Evolutionary conservation across 164 flowering plant genomes (phyloP), one percentile per base, ranked within the genome.

Genomic region (Magnolia officinalis): DNA sequence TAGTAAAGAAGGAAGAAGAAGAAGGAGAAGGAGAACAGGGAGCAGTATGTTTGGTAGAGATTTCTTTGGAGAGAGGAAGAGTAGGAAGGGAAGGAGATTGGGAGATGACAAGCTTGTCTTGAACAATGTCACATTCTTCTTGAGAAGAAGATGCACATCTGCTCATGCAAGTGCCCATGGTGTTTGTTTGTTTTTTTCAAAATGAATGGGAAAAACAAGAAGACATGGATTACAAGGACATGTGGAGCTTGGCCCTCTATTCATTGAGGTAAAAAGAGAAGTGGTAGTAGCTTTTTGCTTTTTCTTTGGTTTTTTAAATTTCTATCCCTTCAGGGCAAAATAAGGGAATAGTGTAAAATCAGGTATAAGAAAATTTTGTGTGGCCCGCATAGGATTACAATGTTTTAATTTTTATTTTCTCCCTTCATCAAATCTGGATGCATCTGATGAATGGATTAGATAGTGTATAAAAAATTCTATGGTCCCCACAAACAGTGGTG

Each of bases 101-200:
- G 50, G 86, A 80, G 81, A 88, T 81, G 0, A 86, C 87, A 49
- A 86, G 86, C 86, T 89, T 90, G 82, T 90, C 92, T 80, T 88
- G 88, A 64, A 88, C 85, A 72, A 50, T 67, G 78, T 78, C 74
- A 85, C 23, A 20, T 20, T n/a, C 67, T 21, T 64, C 26, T 16
- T 16, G 61, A 21, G 67, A 64, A n/a, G 67, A 64, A 64, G 67
- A 82, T 63, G 51, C 80, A 84, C 85, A 89, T 84, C 81, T 91
- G 88, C 92, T 88, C 78, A 91, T 80, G 84, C 92, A 91, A 78
- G 82, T 85, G 10, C 95, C 95, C 95, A 91, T 91, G 37, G 6
- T 37, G 45, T 0, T 37, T 4, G 6, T 37, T 4, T 37, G 45
- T 5, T 37, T 3, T 9, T 70, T 13, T 50, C 52, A 61, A 58